Evolutionary conservation across 1,284 basidiomycete species (phyloP).

Genomic region (Apiotrichum veenhuisii): DNA sequence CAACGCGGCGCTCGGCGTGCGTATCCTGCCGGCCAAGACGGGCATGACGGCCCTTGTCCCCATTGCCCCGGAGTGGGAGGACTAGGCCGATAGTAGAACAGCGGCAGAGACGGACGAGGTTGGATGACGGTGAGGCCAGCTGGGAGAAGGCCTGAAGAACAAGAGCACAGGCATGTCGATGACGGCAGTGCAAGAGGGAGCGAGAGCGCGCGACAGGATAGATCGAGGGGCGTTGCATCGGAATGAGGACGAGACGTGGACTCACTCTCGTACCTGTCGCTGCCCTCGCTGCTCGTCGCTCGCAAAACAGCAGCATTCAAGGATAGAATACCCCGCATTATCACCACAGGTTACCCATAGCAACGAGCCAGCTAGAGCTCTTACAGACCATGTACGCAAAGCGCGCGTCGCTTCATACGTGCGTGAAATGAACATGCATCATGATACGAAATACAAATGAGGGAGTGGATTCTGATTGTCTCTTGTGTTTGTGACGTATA

Average conservation of each 20-base stretch:
- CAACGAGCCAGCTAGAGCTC: no score
- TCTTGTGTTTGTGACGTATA: not conserved
- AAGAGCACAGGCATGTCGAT: no score
- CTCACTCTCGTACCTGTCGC: not conserved
- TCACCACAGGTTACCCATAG: not conserved
- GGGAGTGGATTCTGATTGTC: not conserved
- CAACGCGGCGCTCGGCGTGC: slow-evolving; percentile 41
- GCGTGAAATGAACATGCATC: slow-evolving; percentile 10
- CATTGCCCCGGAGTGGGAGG: slow-evolving; percentile 10
- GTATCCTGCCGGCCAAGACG: slow-evolving; percentile 40
- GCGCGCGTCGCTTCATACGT: not conserved
- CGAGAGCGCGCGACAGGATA: no score
- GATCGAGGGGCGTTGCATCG: no score
- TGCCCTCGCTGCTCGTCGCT: no score
- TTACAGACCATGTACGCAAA: no score
- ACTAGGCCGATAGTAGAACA: not conserved
- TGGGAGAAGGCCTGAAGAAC: no score
- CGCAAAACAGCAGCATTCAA: no score
- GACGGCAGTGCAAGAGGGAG: no score
- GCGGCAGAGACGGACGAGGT: not conserved
- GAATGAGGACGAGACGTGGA: no score
- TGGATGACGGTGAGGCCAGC: no score
- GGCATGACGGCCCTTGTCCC: slow-evolving; percentile 39
- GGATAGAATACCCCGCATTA: not conserved
- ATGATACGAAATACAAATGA: slow-evolving; percentile 7